A percentile compares a stretch with the other conserved stretches of the same genome.
phyloP scores from a whole-genome alignment of 108 stramenopile genomes.

The Hondaea fermentalgiana region DNA sequence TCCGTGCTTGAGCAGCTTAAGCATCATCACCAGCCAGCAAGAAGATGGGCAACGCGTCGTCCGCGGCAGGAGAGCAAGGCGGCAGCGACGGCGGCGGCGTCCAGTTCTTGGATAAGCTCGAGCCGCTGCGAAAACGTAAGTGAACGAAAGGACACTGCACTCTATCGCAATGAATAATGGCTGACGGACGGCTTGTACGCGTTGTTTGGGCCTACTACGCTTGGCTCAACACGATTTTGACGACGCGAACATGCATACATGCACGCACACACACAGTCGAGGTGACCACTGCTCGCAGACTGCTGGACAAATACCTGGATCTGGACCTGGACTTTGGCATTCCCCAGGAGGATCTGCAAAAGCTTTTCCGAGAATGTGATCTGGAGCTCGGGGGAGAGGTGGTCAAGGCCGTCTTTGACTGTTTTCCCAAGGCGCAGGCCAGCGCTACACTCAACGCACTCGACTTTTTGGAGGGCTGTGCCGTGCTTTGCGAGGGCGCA shows the following conservation, averaged over 20 bases:
- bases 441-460: neutral
- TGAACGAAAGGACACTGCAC: neutral
- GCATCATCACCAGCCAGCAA: neutral
- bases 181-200: neutral
- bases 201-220: too few species aligned
- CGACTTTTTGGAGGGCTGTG: neutral
- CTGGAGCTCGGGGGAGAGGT: neutral
- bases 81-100: neutral
- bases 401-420: neutral
- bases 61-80: neutral
- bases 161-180: neutral
- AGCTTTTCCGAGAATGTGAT: neutral
- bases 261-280: neutral
- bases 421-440: neutral
- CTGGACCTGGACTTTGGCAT: slow-evolving; percentile 16
- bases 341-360: neutral
- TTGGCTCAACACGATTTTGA: too few species aligned
- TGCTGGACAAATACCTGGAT: neutral
- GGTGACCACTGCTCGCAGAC: neutral
- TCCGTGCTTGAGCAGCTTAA: neutral
- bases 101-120: neutral
- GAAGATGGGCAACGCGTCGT: neutral
- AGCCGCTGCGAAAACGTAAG: neutral
- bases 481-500: neutral
- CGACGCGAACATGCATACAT: too few species aligned